Evolutionary conservation across 345 rosid species (phyloP).

Genomic region (Lepidium didymum): DNA sequence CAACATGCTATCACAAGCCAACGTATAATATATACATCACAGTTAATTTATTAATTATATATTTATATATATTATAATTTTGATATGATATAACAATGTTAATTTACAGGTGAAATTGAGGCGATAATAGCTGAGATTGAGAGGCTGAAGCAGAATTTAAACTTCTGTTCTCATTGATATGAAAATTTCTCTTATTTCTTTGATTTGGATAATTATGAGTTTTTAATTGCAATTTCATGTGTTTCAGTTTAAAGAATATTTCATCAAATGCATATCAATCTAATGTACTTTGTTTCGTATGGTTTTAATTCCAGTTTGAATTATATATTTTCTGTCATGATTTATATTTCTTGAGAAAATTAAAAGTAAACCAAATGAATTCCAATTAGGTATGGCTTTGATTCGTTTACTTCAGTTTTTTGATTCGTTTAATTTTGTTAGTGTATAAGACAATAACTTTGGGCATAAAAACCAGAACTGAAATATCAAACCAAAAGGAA

Average conservation of each 20-base stretch:
- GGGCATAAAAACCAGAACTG: too few species aligned
- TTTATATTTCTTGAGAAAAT: background rate
- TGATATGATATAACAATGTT: background rate
- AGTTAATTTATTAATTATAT: background rate
- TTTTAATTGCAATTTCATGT: background rate
- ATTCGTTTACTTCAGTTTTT: background rate
- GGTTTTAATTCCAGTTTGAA: background rate
- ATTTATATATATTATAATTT: background rate
- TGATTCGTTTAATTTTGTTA: background rate
- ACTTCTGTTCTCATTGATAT: background rate
- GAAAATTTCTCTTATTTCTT: background rate
- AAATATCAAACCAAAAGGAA: too few species aligned
- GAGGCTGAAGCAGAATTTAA: background rate
- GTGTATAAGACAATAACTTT: background rate
- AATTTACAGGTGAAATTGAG: background rate
- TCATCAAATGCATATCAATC: background rate
- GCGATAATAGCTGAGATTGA: background rate
- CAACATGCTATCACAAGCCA: too few species aligned
- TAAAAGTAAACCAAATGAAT: too few species aligned
- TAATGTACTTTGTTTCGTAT: background rate
- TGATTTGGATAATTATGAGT: background rate
- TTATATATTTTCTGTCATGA: background rate
- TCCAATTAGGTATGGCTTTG: background rate
- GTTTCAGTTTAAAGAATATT: background rate
- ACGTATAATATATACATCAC: background rate